A percentile compares a stretch with the other conserved stretches of the same genome.
Conservation (phyloP, 1,139 yeast genomes). For the Kluyveromyces sp. region DNA sequence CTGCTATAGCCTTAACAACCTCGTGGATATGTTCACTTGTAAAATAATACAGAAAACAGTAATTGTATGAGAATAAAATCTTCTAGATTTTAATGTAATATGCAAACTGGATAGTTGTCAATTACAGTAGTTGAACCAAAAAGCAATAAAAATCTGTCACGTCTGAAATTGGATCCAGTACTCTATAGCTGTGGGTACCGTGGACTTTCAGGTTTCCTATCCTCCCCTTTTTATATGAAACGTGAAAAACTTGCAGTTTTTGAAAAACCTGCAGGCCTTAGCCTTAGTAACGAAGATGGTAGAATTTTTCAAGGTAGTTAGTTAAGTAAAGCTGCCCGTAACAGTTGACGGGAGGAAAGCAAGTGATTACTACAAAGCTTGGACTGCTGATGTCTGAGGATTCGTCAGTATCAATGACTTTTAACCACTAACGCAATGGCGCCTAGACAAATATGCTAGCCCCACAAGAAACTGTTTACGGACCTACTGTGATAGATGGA, state of each 20-base stretch:
- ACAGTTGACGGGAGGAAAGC: too few species aligned
- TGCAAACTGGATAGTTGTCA: not conserved
- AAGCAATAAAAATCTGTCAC: too few species aligned
- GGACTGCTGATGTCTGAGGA: too few species aligned
- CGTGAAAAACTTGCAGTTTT: constrained; percentile 2
- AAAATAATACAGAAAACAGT: not conserved
- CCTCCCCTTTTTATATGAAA: constrained; percentile 7
- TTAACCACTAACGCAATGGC: too few species aligned
- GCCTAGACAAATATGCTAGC: too few species aligned
- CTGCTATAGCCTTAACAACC: not conserved
- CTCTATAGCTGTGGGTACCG: not conserved
- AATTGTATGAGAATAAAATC: not conserved
- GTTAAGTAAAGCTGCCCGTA: not conserved
- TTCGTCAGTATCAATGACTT: too few species aligned
- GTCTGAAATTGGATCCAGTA: not conserved
- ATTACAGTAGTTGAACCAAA: too few species aligned
- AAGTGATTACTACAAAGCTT: too few species aligned
- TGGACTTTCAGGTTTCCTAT: not conserved
- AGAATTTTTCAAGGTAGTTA: constrained; percentile 1
- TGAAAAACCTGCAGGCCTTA: not conserved
- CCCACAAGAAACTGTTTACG: too few species aligned
- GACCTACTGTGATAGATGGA: too few species aligned
- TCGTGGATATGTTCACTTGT: not conserved
- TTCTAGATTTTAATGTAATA: not conserved
- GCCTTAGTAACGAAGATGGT: constrained; percentile 1